These are phyloP conservation scores for Coprinellus micaceus DNA, from an alignment of 768 basidiomycete genomes.

Conservation along the genomic window DNA sequence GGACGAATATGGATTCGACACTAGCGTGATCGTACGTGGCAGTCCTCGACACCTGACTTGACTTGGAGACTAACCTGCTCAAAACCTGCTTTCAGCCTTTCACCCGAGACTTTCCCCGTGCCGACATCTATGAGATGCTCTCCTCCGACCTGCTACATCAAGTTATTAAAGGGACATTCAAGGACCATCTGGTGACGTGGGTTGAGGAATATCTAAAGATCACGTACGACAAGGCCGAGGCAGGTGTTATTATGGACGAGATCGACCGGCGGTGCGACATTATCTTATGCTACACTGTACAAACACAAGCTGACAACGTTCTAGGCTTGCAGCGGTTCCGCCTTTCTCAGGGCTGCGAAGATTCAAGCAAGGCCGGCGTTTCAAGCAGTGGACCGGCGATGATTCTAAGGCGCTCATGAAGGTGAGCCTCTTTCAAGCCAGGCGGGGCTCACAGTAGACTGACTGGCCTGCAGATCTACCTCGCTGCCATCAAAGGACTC, in stretches of 20 bases:
- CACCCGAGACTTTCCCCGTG: slow-evolving; percentile 26
- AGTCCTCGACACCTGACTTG: too few species aligned
- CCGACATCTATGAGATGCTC: slow-evolving; percentile 31
- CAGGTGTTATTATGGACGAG: slow-evolving; percentile 25
- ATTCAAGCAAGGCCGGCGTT: slow-evolving; percentile 26
- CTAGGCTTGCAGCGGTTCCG: slow-evolving; percentile 20
- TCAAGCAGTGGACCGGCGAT: slow-evolving; percentile 35
- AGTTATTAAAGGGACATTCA: slow-evolving; percentile 38
- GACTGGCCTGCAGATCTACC: slow-evolving; percentile 14
- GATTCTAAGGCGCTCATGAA: slow-evolving; percentile 38
- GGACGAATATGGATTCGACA: slow-evolving; percentile 5
- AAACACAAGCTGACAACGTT: too few species aligned
- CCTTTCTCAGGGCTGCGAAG: slow-evolving; percentile 18
- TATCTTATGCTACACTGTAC: too few species aligned
- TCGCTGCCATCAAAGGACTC: slow-evolving; percentile 16
- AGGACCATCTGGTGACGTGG: slow-evolving; percentile 40
- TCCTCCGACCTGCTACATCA: slow-evolving; percentile 33
- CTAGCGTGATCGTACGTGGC: slow-evolving; percentile 3
- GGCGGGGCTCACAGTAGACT: not conserved
- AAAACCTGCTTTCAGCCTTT: slow-evolving; percentile 22
- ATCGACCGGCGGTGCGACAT: slow-evolving; percentile 29
- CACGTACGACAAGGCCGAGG: slow-evolving; percentile 14
- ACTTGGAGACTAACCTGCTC: too few species aligned
- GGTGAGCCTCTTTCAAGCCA: slow-evolving; percentile 12
- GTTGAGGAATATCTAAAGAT: slow-evolving; percentile 25